Conservation (phyloP, 495 filamentous ascomycete genomes). For the Hamigera avellanea region DNA sequence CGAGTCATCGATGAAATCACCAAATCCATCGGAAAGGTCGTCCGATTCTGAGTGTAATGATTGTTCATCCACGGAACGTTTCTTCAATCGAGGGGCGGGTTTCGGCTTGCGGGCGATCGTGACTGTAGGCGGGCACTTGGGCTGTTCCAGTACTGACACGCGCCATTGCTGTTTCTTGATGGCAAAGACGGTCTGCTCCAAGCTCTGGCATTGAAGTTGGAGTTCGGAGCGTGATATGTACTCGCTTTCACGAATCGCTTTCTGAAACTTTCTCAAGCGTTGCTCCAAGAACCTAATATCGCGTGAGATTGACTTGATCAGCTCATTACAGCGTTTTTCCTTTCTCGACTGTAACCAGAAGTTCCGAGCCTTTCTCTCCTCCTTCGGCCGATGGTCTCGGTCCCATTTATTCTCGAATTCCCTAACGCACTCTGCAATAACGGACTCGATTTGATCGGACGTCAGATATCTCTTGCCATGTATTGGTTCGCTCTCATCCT, state of each 20-base stretch:
- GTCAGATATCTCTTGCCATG: constrained; percentile 20
- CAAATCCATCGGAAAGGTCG: constrained; percentile 28
- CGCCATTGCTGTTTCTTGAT: constrained; percentile 43
- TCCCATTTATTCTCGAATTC: constrained; percentile 47
- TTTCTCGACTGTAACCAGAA: constrained; percentile 46
- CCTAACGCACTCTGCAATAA: constrained; percentile 42
- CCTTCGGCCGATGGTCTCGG: constrained; percentile 37
- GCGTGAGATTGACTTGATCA: constrained; percentile 11
- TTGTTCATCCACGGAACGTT: constrained; percentile 29
- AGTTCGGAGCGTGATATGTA: constrained; percentile 41
- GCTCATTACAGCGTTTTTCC: constrained; percentile 14
- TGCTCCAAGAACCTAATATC: constrained; percentile 23
- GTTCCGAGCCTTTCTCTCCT: constrained; percentile 40
- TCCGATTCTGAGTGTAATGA: constrained; percentile 18
- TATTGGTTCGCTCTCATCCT: constrained; percentile 29
- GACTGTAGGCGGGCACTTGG: constrained; percentile 37
- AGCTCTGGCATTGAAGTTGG: constrained; percentile 33
- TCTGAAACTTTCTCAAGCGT: constrained; percentile 38
- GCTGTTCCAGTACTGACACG: constrained; percentile 36
- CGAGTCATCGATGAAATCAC: constrained; percentile 30
- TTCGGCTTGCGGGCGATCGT: constrained; percentile 13
- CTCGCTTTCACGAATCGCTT: constrained; percentile 34
- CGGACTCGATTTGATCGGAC: constrained; percentile 31
- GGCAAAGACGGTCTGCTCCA: constrained; percentile 53
- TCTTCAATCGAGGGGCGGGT: constrained; percentile 8